Conservation (phyloP, 768 basidiomycete genomes). For the Albatrellus ellisii region DNA sequence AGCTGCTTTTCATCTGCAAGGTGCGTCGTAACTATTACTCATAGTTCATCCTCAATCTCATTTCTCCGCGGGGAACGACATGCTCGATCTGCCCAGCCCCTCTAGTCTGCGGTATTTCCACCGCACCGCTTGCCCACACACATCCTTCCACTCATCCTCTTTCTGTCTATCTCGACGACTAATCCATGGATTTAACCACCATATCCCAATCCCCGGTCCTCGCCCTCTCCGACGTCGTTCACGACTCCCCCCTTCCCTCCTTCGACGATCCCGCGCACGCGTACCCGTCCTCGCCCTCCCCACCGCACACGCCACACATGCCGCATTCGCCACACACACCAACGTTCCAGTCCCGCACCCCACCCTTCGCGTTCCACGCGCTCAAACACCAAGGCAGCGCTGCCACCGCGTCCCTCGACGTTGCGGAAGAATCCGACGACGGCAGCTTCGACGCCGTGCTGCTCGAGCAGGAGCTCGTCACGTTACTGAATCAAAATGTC, state of each 20-base stretch:
- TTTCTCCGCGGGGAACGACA: no score
- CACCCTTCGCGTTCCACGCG: conserved; percentile 13
- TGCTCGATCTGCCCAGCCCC: no score
- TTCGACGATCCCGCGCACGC: conserved; percentile 25
- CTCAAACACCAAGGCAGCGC: conserved; percentile 11
- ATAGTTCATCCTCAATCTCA: no score
- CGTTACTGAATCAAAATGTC: conserved; percentile 61
- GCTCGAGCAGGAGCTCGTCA: conserved; percentile 64
- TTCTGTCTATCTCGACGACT: neutral
- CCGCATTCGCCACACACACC: conserved; percentile 8
- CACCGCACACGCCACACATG: conserved; percentile 5
- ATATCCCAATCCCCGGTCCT: conserved; percentile 40
- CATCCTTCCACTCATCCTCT: neutral
- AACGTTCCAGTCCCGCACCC: conserved; percentile 12
- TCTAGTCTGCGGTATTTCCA: no score
- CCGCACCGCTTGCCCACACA: no score
- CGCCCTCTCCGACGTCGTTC: conserved; percentile 74
- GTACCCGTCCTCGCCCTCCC: conserved; percentile 17
- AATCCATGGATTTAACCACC: conserved; percentile 15
- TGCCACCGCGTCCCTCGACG: conserved; percentile 22
- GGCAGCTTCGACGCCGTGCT: conserved; percentile 24
- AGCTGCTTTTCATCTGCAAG: no score
- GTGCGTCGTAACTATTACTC: no score
- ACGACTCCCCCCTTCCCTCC: conserved; percentile 62
- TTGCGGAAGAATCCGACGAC: conserved; percentile 26